phyloP scores from a whole-genome alignment of 805 yeast genomes.

The Ogataea dorogensis region DNA sequence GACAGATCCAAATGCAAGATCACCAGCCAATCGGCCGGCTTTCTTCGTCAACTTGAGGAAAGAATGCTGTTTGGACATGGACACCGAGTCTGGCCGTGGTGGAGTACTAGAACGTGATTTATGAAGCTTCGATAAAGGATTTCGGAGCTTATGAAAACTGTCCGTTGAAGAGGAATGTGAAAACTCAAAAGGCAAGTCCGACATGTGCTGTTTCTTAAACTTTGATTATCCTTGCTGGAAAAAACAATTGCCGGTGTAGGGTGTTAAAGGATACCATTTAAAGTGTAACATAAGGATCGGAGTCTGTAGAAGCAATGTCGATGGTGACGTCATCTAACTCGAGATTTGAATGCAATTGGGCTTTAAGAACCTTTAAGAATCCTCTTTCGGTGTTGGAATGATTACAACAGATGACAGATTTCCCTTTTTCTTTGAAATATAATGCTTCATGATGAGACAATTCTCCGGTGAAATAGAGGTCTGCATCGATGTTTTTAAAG shows the following conservation, averaged over 20 bases:
- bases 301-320: constrained; percentile 10
- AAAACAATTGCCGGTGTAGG: constrained; percentile 1
- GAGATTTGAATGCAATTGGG: constrained; percentile 47
- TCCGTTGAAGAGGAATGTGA: constrained; percentile 7
- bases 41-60: constrained; percentile 26
- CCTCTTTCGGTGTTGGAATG: constrained; percentile 95
- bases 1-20: constrained; percentile 31
- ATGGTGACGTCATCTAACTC: constrained; percentile 14
- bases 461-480: constrained; percentile 87
- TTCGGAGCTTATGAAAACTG: constrained; percentile 2
- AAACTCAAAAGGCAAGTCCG: constrained; percentile 1
- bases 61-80: constrained; percentile 18
- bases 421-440: constrained; percentile 65
- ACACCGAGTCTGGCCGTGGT: constrained; percentile 3
- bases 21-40: constrained; percentile 33
- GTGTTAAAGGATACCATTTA: neutral
- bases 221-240: constrained; percentile 2
- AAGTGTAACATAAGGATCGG: constrained; percentile 46
- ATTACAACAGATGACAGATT: constrained; percentile 72
- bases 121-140: constrained; percentile 2
- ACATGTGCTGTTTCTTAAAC: constrained; percentile 6
- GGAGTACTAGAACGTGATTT: constrained; percentile 5
- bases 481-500: constrained; percentile 58
- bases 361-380: constrained; percentile 54
- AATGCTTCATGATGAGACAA: constrained; percentile 91